These are phyloP conservation scores for Gypsophila paniculata DNA, from an alignment of 179 eudicot species.

Conservation along the genomic window DNA sequence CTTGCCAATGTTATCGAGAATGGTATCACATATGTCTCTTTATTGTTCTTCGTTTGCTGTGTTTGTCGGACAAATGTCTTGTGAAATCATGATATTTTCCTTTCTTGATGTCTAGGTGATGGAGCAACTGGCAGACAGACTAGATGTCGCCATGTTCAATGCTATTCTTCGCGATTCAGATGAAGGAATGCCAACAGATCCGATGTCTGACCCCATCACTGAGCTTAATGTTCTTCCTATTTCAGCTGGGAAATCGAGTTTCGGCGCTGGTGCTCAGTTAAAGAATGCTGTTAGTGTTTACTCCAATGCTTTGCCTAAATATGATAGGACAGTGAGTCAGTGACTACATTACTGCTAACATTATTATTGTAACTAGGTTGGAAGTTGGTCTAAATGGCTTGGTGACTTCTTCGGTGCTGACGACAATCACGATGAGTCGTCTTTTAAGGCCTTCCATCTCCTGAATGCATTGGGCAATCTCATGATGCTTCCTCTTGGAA, in stretches of 20 bases:
- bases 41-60: too few species aligned
- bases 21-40: conserved; percentile 37
- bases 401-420: conserved; percentile 67
- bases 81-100: too few species aligned
- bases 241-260: conserved; percentile 77
- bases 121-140: conserved; percentile 78
- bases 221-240: conserved; percentile 81
- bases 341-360: conserved; percentile 4
- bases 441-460: conserved; percentile 67
- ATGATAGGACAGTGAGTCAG: too few species aligned
- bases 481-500: conserved; percentile 91
- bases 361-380: conserved; percentile 38
- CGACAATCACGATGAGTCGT: conserved; percentile 37
- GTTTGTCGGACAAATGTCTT: too few species aligned
- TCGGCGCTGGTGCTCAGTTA: conserved; percentile 88
- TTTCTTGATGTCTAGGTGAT: conserved; percentile 51
- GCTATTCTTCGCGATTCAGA: conserved; percentile 85
- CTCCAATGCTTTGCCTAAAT: too few species aligned
- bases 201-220: conserved; percentile 78
- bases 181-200: conserved; percentile 88
- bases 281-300: conserved; percentile 74
- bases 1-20: conserved; percentile 61
- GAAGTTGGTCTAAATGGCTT: conserved; percentile 89
- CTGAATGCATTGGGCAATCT: conserved; percentile 85
- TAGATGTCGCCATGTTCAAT: conserved; percentile 93